These are phyloP conservation scores for Luffa acutangula DNA, from an alignment of 306 rosid species.

Conservation along the genomic window DNA sequence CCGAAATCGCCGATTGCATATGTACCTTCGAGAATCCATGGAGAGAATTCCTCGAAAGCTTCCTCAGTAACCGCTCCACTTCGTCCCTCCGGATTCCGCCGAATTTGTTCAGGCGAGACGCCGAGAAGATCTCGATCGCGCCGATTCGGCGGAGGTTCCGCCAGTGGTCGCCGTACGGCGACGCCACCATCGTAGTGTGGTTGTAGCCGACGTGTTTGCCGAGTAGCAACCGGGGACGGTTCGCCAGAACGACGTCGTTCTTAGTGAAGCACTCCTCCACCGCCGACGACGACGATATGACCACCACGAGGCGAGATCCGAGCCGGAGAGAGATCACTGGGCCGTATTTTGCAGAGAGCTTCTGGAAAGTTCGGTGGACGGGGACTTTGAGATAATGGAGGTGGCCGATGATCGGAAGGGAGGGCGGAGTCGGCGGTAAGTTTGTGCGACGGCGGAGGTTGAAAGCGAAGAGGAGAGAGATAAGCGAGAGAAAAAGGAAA, in stretches of 20 bases:
- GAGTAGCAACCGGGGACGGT: slow-evolving; percentile 20
- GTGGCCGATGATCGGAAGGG: slow-evolving; percentile 52
- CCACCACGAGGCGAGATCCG: slow-evolving; percentile 25
- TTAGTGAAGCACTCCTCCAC: slow-evolving; percentile 65
- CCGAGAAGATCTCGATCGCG: slow-evolving; percentile 51
- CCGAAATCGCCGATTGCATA: slow-evolving; percentile 27
- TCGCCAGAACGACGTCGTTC: slow-evolving; percentile 49
- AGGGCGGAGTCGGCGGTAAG: slow-evolving; percentile 41
- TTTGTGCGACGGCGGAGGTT: slow-evolving; percentile 17
- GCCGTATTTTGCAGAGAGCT: slow-evolving; percentile 42
- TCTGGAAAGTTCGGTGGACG: slow-evolving; percentile 21
- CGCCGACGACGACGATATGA: slow-evolving; percentile 35
- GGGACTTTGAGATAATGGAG: slow-evolving; percentile 43
- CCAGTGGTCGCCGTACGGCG: slow-evolving; percentile 74
- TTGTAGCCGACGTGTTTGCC: slow-evolving; percentile 36
- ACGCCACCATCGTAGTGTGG: slow-evolving; percentile 13
- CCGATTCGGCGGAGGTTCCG: slow-evolving; percentile 61
- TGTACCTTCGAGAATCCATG: slow-evolving; percentile 21
- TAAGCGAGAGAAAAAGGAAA: slow-evolving; percentile 8
- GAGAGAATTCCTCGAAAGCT: slow-evolving; percentile 10
- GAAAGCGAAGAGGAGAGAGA: slow-evolving; percentile 18
- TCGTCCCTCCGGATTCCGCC: slow-evolving; percentile 29
- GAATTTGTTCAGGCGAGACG: slow-evolving; percentile 26
- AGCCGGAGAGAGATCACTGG: slow-evolving; percentile 20
- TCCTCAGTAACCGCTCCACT: slow-evolving; percentile 22